phyloP scores from a whole-genome alignment of 441 rosid genomes.

The Sinapis alba region DNA sequence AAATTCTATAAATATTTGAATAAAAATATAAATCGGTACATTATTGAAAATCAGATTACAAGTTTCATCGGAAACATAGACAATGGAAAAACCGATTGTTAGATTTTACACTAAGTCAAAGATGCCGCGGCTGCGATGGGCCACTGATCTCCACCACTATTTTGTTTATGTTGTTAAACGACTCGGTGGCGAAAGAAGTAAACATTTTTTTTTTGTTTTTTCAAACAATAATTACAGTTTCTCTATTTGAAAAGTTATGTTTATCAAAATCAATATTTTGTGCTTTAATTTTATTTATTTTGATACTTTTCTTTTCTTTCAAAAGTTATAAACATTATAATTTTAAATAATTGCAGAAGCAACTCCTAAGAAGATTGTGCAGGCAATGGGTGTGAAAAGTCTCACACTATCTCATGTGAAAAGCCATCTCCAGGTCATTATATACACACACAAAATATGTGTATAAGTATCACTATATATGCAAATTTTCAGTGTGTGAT shows the following conservation, averaged over 20 bases:
- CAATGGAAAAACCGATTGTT: slow-evolving; percentile 1
- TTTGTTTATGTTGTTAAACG: neutral
- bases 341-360: slow-evolving; percentile 45
- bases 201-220: neutral
- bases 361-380: slow-evolving; percentile 56
- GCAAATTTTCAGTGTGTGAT: neutral
- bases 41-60: neutral
- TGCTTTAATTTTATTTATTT: neutral
- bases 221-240: neutral
- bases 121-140: neutral
- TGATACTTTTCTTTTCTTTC: neutral
- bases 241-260: neutral
- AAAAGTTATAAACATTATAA: neutral
- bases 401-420: slow-evolving; percentile 61
- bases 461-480: neutral
- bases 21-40: neutral
- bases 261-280: neutral
- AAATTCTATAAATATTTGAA: slow-evolving; percentile 3
- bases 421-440: slow-evolving; percentile 62
- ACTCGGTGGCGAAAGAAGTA: neutral
- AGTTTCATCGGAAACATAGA: neutral
- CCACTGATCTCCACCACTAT: neutral
- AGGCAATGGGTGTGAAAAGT: slow-evolving; percentile 47
- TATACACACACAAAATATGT: neutral
- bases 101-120: slow-evolving; percentile 45